These are phyloP conservation scores for Hirsutella rhossiliensis DNA, from an alignment of 2,329 filamentous ascomycete genomes.

Conservation along the genomic window DNA sequence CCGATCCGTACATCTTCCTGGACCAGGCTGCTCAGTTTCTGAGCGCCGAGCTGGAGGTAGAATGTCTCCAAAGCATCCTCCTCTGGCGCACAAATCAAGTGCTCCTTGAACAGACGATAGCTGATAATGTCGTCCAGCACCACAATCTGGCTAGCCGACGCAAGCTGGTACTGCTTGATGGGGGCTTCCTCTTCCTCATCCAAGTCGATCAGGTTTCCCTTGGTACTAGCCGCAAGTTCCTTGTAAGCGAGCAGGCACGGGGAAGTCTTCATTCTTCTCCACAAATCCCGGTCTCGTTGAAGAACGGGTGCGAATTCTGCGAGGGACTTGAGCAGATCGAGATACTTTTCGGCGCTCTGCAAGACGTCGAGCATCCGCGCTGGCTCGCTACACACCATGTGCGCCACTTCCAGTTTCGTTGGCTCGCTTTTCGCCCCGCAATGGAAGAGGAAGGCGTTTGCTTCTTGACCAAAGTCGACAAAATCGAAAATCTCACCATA, in stretches of 20 bases:
- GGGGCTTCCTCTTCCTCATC: constrained; percentile 51
- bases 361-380: constrained; percentile 69
- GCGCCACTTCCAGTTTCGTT: constrained; percentile 73
- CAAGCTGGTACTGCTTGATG: constrained; percentile 69
- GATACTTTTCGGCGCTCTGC: constrained; percentile 73
- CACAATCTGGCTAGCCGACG: constrained; percentile 58
- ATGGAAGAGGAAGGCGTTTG: constrained; percentile 77
- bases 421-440: constrained; percentile 89
- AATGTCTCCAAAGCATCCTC: constrained; percentile 80
- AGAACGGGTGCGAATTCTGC: constrained; percentile 59
- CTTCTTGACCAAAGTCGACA: constrained; percentile 81
- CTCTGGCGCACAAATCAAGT: constrained; percentile 75
- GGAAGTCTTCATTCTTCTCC: constrained; percentile 60
- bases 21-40: constrained; percentile 63
- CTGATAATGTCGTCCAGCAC: constrained; percentile 81
- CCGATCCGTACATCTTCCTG: constrained; percentile 69
- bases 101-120: constrained; percentile 77
- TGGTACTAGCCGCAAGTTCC: constrained; percentile 43
- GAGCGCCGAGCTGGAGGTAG: constrained; percentile 70
- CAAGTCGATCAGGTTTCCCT: constrained; percentile 35
- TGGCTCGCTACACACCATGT: constrained; percentile 73
- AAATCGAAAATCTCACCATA: constrained; percentile 95
- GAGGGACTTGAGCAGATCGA: constrained; percentile 68
- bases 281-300: constrained; percentile 68
- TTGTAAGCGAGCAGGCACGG: constrained; percentile 75